Conservation (phyloP, 73 alveolate genomes). For the Paramecium pentaurelia region DNA sequence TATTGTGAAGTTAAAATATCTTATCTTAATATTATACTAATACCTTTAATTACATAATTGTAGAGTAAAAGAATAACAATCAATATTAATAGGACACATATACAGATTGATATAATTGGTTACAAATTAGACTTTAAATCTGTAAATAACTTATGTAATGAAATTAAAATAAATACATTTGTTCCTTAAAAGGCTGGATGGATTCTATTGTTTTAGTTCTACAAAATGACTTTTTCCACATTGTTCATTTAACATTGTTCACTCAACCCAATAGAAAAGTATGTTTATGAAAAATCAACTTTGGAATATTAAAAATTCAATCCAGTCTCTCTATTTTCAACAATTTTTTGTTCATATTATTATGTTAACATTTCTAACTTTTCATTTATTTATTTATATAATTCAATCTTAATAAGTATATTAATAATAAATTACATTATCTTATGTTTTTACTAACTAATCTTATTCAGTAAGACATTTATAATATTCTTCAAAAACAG, state of each 20-base stretch:
- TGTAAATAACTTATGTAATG: background rate
- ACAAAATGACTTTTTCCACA: background rate
- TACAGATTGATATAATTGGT: background rate
- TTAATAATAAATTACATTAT: background rate
- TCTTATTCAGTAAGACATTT: background rate
- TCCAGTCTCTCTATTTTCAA: background rate
- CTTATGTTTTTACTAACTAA: background rate
- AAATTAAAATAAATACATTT: background rate
- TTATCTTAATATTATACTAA: background rate
- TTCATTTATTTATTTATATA: background rate
- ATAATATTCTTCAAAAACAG: background rate
- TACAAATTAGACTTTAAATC: background rate
- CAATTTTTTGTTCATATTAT: background rate
- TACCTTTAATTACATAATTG: background rate
- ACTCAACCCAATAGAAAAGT: background rate
- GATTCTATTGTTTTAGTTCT: background rate
- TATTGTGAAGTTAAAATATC: background rate
- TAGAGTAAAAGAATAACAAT: background rate
- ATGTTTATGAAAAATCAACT: background rate
- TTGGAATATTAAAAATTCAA: background rate
- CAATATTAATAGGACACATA: background rate
- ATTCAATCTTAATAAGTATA: background rate
- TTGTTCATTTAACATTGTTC: background rate
- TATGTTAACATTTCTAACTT: background rate
- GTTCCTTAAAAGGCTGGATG: conserved; percentile 40